These are phyloP conservation scores for Massariosphaeria phaeospora DNA, from an alignment of 495 filamentous ascomycete genomes.

Conservation along the genomic window DNA sequence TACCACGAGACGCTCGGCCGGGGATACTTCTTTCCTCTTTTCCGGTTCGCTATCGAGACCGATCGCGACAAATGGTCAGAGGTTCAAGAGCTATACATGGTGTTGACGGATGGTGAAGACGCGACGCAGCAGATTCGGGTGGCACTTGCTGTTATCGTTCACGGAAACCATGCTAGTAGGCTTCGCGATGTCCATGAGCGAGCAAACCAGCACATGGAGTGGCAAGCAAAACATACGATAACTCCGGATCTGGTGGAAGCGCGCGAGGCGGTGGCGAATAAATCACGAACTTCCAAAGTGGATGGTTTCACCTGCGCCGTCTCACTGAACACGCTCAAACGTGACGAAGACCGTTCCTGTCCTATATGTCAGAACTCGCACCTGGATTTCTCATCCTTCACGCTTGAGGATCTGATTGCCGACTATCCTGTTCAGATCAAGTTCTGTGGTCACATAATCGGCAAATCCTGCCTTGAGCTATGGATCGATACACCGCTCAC, in stretches of 20 bases:
- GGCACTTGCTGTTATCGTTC: not conserved
- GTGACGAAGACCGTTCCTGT: not conserved
- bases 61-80: not conserved
- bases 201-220: not conserved
- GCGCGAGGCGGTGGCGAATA: not conserved
- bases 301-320: not conserved
- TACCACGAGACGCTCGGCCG: not conserved
- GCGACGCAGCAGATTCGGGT: not conserved
- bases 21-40: not conserved
- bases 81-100: not conserved
- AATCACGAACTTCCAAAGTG: not conserved
- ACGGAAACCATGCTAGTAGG: not conserved
- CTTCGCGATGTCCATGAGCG: not conserved
- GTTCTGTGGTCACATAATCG: not conserved
- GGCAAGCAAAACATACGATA: too few relatives aligned
- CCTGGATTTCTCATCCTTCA: not conserved
- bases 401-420: not conserved
- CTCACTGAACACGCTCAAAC: not conserved
- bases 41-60: not conserved
- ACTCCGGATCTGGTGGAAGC: not conserved
- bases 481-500: not conserved
- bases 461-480: not conserved
- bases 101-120: not conserved
- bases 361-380: not conserved
- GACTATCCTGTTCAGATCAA: constrained; percentile 4